Base-by-base conservation (phyloP, 1,139 yeast species). In the Kodamaea suecica region DNA sequence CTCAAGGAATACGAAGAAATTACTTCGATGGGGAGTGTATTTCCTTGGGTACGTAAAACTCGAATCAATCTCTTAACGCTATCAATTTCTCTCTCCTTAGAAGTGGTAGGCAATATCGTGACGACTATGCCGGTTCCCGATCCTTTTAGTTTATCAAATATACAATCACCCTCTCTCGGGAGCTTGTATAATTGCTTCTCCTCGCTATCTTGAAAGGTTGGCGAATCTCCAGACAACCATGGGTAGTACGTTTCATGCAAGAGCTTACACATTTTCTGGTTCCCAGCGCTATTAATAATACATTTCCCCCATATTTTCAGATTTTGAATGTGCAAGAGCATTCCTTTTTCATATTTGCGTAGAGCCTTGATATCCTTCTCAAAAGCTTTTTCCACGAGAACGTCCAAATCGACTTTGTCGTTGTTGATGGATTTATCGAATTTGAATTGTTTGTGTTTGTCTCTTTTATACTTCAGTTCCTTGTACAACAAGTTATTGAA, bases 41-140 rank as follows among this genome's bases (percentile, higher is more conserved):
- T 66, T 14, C 53, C 53, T 17, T 55, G 40, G 1, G 49, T 54
- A 14, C 68, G 44, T 14, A 66, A 48, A 2, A 58, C 59, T 5
- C 47, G 45, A 6, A 66, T 48, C 10, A 63, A 37, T 4, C 61
- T 43, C 12, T 35, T 40, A 6, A 61, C 42, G 27, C 53, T 44
- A 3, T 48, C 43, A 4, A 59, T 19, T 34, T 52, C 59, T n/a
- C 35, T 36, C n/a, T 43, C 44, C 17, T 33, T 36, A n/a, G 45
- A 36, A 15, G 36, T 32, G 3, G 41, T 29, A 1, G 55, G 55
- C 8, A 50, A 34, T 2, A 64, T 29, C 0, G 70, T 66, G 4
- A 66, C 57, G 3, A 65, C 67, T 6, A 66, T 60, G 0, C 72
- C 72, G 26, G 43, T 48, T 0, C 69, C 70, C 23, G 45, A 45